Percentiles rank a stretch among this genome's conserved stretches.
Evolutionary conservation across 208 protist species (phyloP).

Genomic region (Crithidia brevicula): DNA sequence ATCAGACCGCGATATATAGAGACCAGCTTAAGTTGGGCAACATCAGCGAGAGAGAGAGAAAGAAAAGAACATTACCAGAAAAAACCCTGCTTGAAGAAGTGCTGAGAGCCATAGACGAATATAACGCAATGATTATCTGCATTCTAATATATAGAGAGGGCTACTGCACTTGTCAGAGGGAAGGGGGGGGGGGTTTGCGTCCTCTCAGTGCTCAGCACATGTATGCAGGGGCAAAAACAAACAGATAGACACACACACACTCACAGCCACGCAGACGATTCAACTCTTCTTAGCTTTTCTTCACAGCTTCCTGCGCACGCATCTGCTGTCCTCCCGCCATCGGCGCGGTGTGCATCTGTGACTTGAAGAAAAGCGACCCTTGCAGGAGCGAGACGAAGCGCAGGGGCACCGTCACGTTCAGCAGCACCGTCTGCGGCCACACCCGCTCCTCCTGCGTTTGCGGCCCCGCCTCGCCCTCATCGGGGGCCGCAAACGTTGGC

Average conservation of each 20-base stretch:
- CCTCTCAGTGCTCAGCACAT: no score
- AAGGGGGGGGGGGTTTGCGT: no score
- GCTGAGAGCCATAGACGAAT: no score
- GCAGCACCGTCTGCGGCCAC: slow-evolving; percentile 39
- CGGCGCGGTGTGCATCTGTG: slow-evolving; percentile 13
- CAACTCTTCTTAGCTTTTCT: background rate
- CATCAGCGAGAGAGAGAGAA: no score
- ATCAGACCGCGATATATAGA: no score
- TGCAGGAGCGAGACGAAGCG: slow-evolving; percentile 46
- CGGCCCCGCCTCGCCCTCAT: background rate
- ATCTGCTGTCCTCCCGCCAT: slow-evolving; percentile 3
- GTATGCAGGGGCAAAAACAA: background rate
- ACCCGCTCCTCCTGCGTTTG: slow-evolving; percentile 26
- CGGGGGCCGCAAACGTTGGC: background rate
- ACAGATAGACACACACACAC: background rate
- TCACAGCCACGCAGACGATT: background rate
- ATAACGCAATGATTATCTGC: no score
- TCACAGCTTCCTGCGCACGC: background rate
- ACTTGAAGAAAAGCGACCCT: slow-evolving; percentile 43
- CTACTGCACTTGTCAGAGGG: no score
- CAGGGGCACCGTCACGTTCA: slow-evolving; percentile 46
- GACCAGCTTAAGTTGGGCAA: no score
- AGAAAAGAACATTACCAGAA: no score
- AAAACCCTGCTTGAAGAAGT: no score
- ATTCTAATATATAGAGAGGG: no score